These are phyloP conservation scores for Dalechampia spathulata DNA, from an alignment of 441 rosid species.

Conservation along the genomic window DNA sequence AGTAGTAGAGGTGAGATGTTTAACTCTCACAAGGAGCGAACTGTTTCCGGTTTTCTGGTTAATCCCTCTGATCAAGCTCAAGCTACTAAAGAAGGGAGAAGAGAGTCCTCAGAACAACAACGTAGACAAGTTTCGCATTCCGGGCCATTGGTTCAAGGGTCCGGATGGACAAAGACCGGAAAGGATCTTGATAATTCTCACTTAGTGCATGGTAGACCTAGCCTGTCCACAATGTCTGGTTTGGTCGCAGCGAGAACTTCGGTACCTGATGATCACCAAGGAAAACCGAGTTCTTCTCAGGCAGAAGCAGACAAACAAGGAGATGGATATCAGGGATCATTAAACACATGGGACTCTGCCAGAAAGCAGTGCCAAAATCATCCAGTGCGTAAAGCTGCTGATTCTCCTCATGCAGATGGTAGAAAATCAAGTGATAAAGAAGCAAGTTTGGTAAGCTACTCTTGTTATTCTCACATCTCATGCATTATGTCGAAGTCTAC, in stretches of 20 bases:
- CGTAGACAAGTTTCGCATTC: slow-evolving; percentile 51
- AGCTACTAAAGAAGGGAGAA: slow-evolving; percentile 33
- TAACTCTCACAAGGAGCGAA: slow-evolving; percentile 35
- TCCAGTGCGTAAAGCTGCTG: slow-evolving; percentile 18
- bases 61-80: slow-evolving; percentile 32
- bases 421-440: slow-evolving; percentile 22
- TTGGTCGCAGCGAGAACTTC: slow-evolving; percentile 44
- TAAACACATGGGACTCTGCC: slow-evolving; percentile 23
- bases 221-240: slow-evolving; percentile 40
- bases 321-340: too few relatives aligned
- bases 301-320: slow-evolving; percentile 25
- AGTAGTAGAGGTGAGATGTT: slow-evolving; percentile 38
- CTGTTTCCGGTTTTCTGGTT: slow-evolving; percentile 35
- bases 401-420: slow-evolving; percentile 23
- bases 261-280: slow-evolving; percentile 23
- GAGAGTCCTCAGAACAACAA: slow-evolving; percentile 33
- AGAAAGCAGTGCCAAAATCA: slow-evolving; percentile 23
- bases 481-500: too few relatives aligned
- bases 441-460: slow-evolving; percentile 35
- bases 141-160: slow-evolving; percentile 56
- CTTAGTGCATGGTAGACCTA: slow-evolving; percentile 26
- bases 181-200: slow-evolving; percentile 36
- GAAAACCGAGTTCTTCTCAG: slow-evolving; percentile 25
- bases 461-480: too few relatives aligned
- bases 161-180: slow-evolving; percentile 34